Evolutionary conservation across 2,329 filamentous ascomycete species (phyloP).

Genomic region (Proliferodiscus dingleyae): DNA sequence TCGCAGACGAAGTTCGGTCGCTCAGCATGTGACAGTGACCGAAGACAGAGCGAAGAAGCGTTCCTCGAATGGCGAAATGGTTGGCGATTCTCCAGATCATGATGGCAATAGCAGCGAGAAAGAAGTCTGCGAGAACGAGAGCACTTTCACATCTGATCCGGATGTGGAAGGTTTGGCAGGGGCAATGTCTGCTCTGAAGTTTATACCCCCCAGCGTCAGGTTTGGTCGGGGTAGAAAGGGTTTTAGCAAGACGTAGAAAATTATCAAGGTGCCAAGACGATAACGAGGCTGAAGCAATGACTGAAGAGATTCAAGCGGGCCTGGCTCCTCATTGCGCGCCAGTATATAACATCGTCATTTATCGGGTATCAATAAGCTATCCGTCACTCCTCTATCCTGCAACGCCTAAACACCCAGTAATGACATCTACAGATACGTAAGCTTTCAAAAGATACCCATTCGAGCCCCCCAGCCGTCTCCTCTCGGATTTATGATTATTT

Average conservation of each 20-base stretch:
- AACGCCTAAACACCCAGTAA: constrained; percentile 18
- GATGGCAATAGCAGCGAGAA: constrained; percentile 22
- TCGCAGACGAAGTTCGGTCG: constrained; percentile 44
- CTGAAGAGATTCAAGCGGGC: no score
- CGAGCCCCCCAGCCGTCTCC: constrained; percentile 72
- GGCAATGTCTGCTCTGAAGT: constrained; percentile 67
- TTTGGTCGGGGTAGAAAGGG: constrained; percentile 46
- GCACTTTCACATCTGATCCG: constrained; percentile 17
- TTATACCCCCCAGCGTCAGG: constrained; percentile 62
- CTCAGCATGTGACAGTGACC: constrained; percentile 21
- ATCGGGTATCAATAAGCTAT: constrained; percentile 25
- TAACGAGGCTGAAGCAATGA: no score
- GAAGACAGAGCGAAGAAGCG: constrained; percentile 20
- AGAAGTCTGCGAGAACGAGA: constrained; percentile 14
- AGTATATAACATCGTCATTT: constrained; percentile 19
- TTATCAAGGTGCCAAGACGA: no score
- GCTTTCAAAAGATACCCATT: constrained; percentile 55
- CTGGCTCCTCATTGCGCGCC: no score
- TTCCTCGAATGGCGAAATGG: constrained; percentile 14
- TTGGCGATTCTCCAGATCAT: background rate
- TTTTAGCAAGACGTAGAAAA: constrained; percentile 26
- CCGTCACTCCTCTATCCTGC: constrained; percentile 20
- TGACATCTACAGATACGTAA: constrained; percentile 15
- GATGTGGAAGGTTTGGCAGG: constrained; percentile 57
- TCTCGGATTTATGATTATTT: constrained; percentile 84